Evolutionary conservation across 441 rosid species (phyloP).

Genomic region (Aleurites moluccanus): DNA sequence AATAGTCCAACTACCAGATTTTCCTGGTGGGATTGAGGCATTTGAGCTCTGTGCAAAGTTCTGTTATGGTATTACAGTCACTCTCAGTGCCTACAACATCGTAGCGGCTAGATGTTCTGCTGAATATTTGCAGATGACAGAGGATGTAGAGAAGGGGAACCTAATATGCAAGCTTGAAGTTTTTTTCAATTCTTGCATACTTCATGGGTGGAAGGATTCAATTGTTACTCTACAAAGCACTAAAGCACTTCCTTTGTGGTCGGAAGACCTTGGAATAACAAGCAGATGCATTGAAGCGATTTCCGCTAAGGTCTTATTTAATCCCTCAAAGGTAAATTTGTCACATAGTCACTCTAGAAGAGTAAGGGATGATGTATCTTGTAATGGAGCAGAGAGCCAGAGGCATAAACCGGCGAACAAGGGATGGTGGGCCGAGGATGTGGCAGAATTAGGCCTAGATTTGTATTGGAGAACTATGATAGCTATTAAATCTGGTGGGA

Average conservation of each 20-base stretch:
- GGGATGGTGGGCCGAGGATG: slow-evolving; percentile 99
- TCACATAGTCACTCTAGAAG: slow-evolving; percentile 86
- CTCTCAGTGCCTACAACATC: slow-evolving; percentile 81
- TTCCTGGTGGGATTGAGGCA: slow-evolving; percentile 93
- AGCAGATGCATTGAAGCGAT: slow-evolving; percentile 80
- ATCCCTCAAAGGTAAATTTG: slow-evolving; percentile 70
- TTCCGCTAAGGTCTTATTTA: slow-evolving; percentile 71
- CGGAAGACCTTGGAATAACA: slow-evolving; percentile 82
- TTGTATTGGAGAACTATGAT: slow-evolving; percentile 73
- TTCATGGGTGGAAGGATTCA: slow-evolving; percentile 95
- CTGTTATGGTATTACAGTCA: slow-evolving; percentile 89
- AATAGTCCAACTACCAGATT: slow-evolving; percentile 72
- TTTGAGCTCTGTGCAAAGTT: slow-evolving; percentile 94
- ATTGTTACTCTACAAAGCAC: slow-evolving; percentile 73
- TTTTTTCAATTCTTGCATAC: slow-evolving; percentile 86
- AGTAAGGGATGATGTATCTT: slow-evolving; percentile 65
- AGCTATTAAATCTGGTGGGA: slow-evolving; percentile 63
- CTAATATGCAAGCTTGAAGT: slow-evolving; percentile 78
- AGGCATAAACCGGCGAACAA: slow-evolving; percentile 64
- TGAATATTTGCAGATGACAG: slow-evolving; percentile 88
- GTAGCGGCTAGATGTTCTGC: slow-evolving; percentile 83
- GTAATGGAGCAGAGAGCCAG: slow-evolving; percentile 84
- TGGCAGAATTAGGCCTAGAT: slow-evolving; percentile 87
- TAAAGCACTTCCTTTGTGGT: slow-evolving; percentile 67
- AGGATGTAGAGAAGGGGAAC: slow-evolving; percentile 81